A percentile compares a stretch with the other conserved stretches of the same genome.
Conservation (phyloP, 2,329 filamentous ascomycete genomes). For the Teratosphaeria pseudoeucalypti region DNA sequence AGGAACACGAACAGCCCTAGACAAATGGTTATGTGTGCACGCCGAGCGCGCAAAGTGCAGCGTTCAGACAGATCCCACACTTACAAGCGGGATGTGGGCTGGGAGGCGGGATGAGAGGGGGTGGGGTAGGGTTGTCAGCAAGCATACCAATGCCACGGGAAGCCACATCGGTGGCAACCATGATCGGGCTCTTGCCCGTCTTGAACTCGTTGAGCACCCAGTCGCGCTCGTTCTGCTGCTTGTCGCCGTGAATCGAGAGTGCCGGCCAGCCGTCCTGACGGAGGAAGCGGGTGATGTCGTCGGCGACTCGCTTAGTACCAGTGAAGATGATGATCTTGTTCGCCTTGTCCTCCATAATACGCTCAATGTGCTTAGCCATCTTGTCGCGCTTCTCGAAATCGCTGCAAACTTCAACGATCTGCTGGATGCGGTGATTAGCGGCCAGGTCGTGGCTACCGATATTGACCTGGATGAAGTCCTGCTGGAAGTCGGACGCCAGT, state of each 20-base stretch:
- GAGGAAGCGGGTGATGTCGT: constrained; percentile 94
- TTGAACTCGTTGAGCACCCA: constrained; percentile 99
- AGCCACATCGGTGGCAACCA: constrained; percentile 99
- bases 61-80: constrained; percentile 63
- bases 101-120: constrained; percentile 25
- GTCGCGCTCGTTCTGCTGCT: constrained; percentile 98
- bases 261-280: constrained; percentile 97
- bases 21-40: constrained; percentile 76
- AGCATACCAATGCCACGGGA: constrained; percentile 99
- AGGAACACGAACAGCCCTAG: constrained; percentile 69
- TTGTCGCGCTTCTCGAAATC: constrained; percentile 96
- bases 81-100: constrained; percentile 31
- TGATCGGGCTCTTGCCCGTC: constrained; percentile 97
- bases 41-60: constrained; percentile 72
- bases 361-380: constrained; percentile 96
- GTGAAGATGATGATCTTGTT: constrained; percentile 96
- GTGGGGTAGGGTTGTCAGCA: constrained; percentile 41
- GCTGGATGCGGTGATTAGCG: constrained; percentile 95
- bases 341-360: constrained; percentile 90
- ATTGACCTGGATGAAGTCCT: constrained; percentile 97
- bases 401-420: constrained; percentile 90
- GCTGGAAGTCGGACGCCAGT: constrained; percentile 79
- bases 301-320: constrained; percentile 77
- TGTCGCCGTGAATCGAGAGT: constrained; percentile 96
- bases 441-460: constrained; percentile 92